Percentiles rank a stretch among this genome's conserved stretches.
These are phyloP conservation scores for Kodamaea suecica DNA, from an alignment of 1,139 yeast species.

Conservation along the genomic window DNA sequence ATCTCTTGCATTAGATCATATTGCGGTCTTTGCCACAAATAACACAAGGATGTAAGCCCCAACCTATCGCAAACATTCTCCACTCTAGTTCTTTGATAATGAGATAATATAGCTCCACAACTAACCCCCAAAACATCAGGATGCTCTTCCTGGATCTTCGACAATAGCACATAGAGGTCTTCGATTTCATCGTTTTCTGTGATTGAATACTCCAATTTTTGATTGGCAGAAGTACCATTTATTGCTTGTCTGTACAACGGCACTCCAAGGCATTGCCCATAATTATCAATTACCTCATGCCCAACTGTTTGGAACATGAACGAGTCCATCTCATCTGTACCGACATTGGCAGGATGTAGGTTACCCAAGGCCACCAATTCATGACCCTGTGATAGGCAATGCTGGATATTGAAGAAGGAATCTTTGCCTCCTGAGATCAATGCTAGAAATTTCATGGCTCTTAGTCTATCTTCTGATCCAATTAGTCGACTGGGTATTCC, in stretches of 20 bases:
- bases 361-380: constrained; percentile 82
- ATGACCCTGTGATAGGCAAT: constrained; percentile 80
- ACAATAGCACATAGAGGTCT: constrained; percentile 58
- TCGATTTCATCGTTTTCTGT: constrained; percentile 83
- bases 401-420: constrained; percentile 84
- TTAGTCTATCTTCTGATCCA: too few species aligned
- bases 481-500: not conserved
- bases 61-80: constrained; percentile 82
- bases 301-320: constrained; percentile 99
- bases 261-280: constrained; percentile 67
- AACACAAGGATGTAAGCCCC: constrained; percentile 67
- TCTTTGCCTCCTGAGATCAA: constrained; percentile 95
- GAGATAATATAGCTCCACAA: constrained; percentile 92
- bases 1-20: constrained; percentile 76
- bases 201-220: constrained; percentile 60
- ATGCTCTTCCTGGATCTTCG: constrained; percentile 44
- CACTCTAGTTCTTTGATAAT: constrained; percentile 89
- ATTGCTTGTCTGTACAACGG: constrained; percentile 79
- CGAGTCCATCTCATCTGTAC: constrained; percentile 72
- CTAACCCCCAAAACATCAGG: constrained; percentile 85
- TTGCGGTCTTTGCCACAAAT: constrained; percentile 88
- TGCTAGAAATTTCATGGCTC: constrained; percentile 84
- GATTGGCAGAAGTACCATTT: constrained; percentile 59
- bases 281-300: constrained; percentile 66
- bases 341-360: constrained; percentile 57